A percentile compares a stretch with the other conserved stretches of the same genome.
Conservation (phyloP, 305 asterid species). For the Fraxinus albicans region DNA sequence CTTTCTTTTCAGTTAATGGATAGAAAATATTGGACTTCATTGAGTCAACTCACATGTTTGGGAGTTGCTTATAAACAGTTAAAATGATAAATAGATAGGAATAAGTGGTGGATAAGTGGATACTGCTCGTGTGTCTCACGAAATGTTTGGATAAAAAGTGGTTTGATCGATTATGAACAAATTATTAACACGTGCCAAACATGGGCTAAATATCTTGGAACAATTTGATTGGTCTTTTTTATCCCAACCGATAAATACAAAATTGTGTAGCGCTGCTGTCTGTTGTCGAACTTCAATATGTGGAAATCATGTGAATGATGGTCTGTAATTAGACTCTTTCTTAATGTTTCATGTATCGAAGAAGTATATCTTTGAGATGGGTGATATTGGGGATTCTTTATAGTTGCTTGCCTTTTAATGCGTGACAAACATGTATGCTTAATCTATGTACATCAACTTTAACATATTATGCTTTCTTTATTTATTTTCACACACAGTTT, state of each 20-base stretch:
- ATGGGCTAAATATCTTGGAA: not conserved
- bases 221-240: not conserved
- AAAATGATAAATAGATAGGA: not conserved
- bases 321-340: not conserved
- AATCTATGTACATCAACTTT: not conserved
- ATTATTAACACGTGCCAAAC: not conserved
- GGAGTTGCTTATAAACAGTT: not conserved
- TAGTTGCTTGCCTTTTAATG: not conserved
- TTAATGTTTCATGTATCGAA: not conserved
- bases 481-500: conserved; percentile 24
- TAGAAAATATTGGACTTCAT: not conserved
- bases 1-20: not conserved
- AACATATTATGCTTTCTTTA: not conserved
- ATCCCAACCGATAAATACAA: not conserved
- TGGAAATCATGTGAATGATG: not conserved
- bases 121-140: not conserved
- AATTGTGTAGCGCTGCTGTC: not conserved
- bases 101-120: not conserved
- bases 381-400: not conserved
- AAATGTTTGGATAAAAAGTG: not conserved
- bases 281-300: not conserved
- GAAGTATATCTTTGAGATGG: not conserved
- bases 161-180: not conserved
- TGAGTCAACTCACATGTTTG: not conserved
- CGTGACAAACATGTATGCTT: not conserved